Conservation (phyloP, 192 early-diverging fungal species). For the Diversispora epigaea region DNA sequence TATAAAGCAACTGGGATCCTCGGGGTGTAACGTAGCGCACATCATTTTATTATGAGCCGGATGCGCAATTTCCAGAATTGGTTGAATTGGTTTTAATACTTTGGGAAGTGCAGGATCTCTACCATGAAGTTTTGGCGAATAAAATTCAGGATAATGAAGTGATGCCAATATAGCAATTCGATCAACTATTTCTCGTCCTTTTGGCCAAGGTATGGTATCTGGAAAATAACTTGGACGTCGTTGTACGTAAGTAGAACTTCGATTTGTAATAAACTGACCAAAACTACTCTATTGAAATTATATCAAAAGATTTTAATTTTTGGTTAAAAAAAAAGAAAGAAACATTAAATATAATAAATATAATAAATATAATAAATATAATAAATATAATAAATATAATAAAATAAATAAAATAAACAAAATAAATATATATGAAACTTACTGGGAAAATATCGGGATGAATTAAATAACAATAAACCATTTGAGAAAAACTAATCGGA, state of each 20-base stretch:
- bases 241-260: constrained; percentile 15
- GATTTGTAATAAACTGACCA: neutral
- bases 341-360: too few relatives aligned
- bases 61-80: constrained; percentile 23
- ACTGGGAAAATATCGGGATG: constrained; percentile 25
- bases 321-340: neutral
- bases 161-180: constrained; percentile 2
- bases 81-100: constrained; percentile 16
- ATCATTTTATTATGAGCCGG: constrained; percentile 19
- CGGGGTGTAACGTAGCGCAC: constrained; percentile 26
- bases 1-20: constrained; percentile 23
- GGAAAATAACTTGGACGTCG: constrained; percentile 11
- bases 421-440: neutral
- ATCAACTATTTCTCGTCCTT: constrained; percentile 13
- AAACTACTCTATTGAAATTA: neutral
- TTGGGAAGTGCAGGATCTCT: constrained; percentile 20
- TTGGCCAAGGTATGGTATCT: constrained; percentile 14
- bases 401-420: too few relatives aligned
- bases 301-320: neutral
- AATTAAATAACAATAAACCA: constrained; percentile 15
- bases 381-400: neutral
- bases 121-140: constrained; percentile 24
- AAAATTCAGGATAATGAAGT: constrained; percentile 25
- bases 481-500: constrained; percentile 26
- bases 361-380: neutral